Conservation (phyloP, 2,329 filamentous ascomycete genomes). For the Aspergillus sp. region DNA sequence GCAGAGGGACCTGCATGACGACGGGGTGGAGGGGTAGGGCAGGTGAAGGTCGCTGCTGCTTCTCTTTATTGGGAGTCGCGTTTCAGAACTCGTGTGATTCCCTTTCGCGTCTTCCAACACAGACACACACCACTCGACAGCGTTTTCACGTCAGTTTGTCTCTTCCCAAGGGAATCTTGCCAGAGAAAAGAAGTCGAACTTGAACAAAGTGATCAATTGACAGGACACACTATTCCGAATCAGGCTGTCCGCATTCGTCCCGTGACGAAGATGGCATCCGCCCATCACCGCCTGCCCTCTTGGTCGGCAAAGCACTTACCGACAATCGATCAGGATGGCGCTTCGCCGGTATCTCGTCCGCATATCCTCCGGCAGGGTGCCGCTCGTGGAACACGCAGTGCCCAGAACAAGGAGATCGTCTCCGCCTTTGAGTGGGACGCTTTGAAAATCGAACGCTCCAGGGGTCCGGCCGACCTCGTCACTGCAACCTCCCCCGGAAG, state of each 20-base stretch:
- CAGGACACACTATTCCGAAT: slow-evolving; percentile 8
- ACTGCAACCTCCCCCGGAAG: slow-evolving; percentile 5
- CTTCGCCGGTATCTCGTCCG: slow-evolving; percentile 2
- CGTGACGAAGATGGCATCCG: slow-evolving; percentile 12
- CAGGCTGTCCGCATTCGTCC: slow-evolving; percentile 16
- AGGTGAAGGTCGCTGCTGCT: neutral
- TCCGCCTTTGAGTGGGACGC: slow-evolving; percentile 28
- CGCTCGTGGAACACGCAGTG: slow-evolving; percentile 25
- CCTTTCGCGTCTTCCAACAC: no score
- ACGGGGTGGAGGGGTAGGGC: slow-evolving; percentile 1
- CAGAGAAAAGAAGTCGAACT: neutral
- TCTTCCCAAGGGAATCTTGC: no score
- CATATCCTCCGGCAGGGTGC: slow-evolving; percentile 19
- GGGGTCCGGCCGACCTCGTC: neutral
- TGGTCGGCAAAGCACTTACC: slow-evolving; percentile 15
- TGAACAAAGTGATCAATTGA: neutral
- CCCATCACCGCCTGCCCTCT: slow-evolving; percentile 16
- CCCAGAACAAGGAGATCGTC: slow-evolving; percentile 14
- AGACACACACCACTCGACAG: neutral
- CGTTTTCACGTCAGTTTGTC: neutral
- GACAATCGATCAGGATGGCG: neutral
- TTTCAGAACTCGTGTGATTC: no score
- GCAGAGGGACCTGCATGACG: slow-evolving; percentile 71
- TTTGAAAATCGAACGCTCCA: slow-evolving; percentile 19
- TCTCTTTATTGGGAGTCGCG: neutral